A percentile compares a stretch with the other conserved stretches of the same genome.
These are phyloP conservation scores for Bruguiera sexangula DNA, from an alignment of 345 rosid species.

Conservation along the genomic window DNA sequence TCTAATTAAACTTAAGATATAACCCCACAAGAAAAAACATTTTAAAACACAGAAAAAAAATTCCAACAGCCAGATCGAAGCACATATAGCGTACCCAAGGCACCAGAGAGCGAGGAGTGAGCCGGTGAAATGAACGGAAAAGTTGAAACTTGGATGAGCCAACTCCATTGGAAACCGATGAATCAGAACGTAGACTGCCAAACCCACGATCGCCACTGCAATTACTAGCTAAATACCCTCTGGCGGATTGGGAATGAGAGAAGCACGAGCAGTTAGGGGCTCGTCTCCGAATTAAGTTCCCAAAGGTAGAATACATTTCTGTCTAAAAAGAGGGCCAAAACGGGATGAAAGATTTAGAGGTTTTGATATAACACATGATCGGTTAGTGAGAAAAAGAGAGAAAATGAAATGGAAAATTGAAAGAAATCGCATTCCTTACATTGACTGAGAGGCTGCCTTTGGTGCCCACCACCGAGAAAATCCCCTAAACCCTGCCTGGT, in stretches of 20 bases:
- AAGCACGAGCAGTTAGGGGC: slow-evolving; percentile 8
- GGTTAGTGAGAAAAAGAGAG: slow-evolving; percentile 1
- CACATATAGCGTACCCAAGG: slow-evolving; percentile 1
- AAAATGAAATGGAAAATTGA: background rate
- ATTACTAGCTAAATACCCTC: slow-evolving; percentile 1
- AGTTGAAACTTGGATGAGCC: slow-evolving; percentile 10
- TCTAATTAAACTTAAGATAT: background rate
- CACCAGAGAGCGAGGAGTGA: slow-evolving; percentile 15
- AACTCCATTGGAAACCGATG: slow-evolving; percentile 5
- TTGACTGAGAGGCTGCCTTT: background rate
- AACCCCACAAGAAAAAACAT: no score
- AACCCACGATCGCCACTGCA: background rate
- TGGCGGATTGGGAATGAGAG: slow-evolving; percentile 10
- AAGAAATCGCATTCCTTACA: background rate
- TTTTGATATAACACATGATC: background rate
- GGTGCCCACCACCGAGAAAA: background rate
- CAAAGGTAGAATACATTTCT: slow-evolving; percentile 38
- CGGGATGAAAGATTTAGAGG: background rate
- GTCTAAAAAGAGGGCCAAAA: background rate
- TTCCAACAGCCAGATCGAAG: background rate
- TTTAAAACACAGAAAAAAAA: background rate
- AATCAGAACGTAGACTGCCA: background rate
- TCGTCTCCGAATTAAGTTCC: slow-evolving; percentile 30
- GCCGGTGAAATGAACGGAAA: slow-evolving; percentile 14
- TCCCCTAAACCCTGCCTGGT: background rate